Percentiles rank a stretch among this genome's conserved stretches.
These are phyloP conservation scores for Pseudogymnoascus sp. DNA, from an alignment of 2,329 filamentous ascomycete genomes.

Conservation along the genomic window DNA sequence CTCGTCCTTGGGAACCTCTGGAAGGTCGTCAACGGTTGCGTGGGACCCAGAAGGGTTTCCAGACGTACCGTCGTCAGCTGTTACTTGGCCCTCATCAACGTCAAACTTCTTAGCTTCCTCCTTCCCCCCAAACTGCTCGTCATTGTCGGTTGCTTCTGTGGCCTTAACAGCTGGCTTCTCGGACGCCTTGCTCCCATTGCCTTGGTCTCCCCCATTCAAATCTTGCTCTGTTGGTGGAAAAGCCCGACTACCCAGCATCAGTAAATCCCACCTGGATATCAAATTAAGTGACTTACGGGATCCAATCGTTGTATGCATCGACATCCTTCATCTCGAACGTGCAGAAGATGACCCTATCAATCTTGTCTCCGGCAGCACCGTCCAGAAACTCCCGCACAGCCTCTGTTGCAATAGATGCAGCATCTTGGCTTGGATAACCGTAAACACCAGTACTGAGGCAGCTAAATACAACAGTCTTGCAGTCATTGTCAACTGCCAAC, in stretches of 20 bases:
- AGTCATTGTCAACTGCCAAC: slow-evolving; percentile 59
- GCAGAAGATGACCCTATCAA: slow-evolving; percentile 77
- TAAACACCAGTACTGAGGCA: slow-evolving; percentile 85
- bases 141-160: slow-evolving; percentile 17
- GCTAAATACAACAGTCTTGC: slow-evolving; percentile 72
- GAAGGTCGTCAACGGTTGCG: slow-evolving; percentile 27
- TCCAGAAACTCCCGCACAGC: slow-evolving; percentile 51
- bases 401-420: slow-evolving; percentile 63
- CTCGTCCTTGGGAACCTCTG: slow-evolving; percentile 33
- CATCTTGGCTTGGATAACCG: slow-evolving; percentile 70
- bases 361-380: slow-evolving; percentile 36
- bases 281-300: slow-evolving; percentile 59
- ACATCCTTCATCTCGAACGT: slow-evolving; percentile 75
- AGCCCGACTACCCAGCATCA: slow-evolving; percentile 32
- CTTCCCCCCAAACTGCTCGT: slow-evolving; percentile 1
- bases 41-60: slow-evolving; percentile 13
- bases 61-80: slow-evolving; percentile 12
- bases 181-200: not conserved
- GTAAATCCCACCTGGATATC: not conserved
- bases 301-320: slow-evolving; percentile 56
- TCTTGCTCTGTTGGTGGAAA: slow-evolving; percentile 41
- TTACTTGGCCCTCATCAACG: slow-evolving; percentile 20
- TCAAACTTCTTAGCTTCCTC: slow-evolving; percentile 10
- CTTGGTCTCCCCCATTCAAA: slow-evolving; percentile 14
- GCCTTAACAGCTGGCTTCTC: slow-evolving; percentile 16